Evolutionary conservation across 495 filamentous ascomycete species (phyloP).

Genomic region (Trichoderma asperelloides): DNA sequence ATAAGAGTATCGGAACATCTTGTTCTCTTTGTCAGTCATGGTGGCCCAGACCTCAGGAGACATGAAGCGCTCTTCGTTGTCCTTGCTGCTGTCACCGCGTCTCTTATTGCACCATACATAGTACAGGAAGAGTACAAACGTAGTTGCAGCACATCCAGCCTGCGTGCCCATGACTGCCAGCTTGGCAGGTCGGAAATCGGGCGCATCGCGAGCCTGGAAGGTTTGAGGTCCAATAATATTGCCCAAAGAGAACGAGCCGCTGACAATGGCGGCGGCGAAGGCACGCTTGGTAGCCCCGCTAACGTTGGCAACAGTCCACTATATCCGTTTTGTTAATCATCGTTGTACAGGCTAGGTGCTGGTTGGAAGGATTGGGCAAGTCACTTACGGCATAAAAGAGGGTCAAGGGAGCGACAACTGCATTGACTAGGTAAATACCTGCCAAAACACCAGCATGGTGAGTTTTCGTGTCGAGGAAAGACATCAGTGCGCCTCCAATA

Average conservation of each 20-base stretch:
- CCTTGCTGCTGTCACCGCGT: slow-evolving; percentile 16
- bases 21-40: slow-evolving; percentile 32
- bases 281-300: slow-evolving; percentile 30
- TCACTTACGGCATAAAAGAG: slow-evolving; percentile 31
- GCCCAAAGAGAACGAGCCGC: slow-evolving; percentile 51
- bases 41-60: slow-evolving; percentile 25
- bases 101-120: slow-evolving; percentile 31
- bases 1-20: slow-evolving; percentile 28
- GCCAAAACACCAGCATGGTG: slow-evolving; percentile 42
- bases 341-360: background rate
- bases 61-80: slow-evolving; percentile 23
- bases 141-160: slow-evolving; percentile 25
- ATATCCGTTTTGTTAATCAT: background rate
- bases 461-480: slow-evolving; percentile 39
- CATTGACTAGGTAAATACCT: slow-evolving; percentile 58
- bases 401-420: slow-evolving; percentile 42
- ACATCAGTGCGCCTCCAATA: slow-evolving; percentile 51
- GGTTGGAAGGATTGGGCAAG: background rate
- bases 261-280: slow-evolving; percentile 41
- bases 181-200: slow-evolving; percentile 54
- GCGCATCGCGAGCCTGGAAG: slow-evolving; percentile 50
- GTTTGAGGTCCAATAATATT: slow-evolving; percentile 64
- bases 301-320: slow-evolving; percentile 31
- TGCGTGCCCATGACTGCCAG: slow-evolving; percentile 42
- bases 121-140: slow-evolving; percentile 24